Evolutionary conservation across 192 early-diverging fungal species (phyloP), one percentile per base, ranked within the genome.

Genomic region (Oehlia diaphana): DNA sequence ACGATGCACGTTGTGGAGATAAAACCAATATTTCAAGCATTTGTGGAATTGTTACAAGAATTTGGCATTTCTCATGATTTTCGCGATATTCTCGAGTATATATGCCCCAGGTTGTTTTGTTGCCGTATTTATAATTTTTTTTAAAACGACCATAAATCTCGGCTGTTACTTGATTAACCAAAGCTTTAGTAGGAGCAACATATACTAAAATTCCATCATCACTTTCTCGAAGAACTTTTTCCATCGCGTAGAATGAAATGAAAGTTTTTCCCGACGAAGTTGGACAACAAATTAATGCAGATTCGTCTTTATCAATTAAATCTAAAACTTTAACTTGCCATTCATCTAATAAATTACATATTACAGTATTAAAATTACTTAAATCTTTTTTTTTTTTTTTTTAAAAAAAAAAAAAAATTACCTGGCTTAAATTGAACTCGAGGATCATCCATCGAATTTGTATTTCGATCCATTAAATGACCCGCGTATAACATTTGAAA

Each of bases 191-290:
- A 19, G 86, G 86, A 28, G 86, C 86, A 50, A 87, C 86, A 63
- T 87, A 87, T 33, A 86, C 61, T 13, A 79, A 62, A 9, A 81
- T 44, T 42, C 65, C 83, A 42, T 86, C 82, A 75, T 84, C 77
- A 68, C 61, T 65, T 4, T 80, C 81, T 0, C 79, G 47, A 66
- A 87, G 68, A 66, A 88, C 81, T 61, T 87, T 82, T 64, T 87
- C 86, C 75, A 87, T 87, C 2, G 86, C 85, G 81, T 87, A 87
- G 62, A 81, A 87, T 14, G 86, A 78, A 63, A 88, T 82, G 77
- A 87, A 87, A 2, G 86, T 87, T 58, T 87, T 87, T 19, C 86
- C 86, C 3, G 81, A 70, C 4, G 83, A 85, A 35, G 86, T 87
- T 13, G 86, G 86, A 47, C 85, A 85, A 19, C 82, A 73, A 13